Percentiles rank a stretch among this genome's conserved stretches.
Conservation (phyloP, 257 asterid genomes). For the Fraxinus pennsylvanica region DNA sequence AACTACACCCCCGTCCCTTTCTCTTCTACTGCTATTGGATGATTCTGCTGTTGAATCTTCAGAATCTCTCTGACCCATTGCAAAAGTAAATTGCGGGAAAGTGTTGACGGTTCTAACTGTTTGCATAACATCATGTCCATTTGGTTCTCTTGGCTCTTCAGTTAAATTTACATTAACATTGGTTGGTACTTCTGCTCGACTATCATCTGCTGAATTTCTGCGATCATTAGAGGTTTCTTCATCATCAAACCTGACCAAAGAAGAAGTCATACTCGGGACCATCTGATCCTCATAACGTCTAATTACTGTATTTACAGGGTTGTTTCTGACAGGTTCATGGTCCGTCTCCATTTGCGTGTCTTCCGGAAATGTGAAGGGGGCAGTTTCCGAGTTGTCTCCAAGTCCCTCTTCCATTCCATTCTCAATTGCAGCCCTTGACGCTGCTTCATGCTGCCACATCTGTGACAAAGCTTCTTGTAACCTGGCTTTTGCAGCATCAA, state of each 20-base stretch:
- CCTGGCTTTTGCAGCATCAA: slow-evolving; percentile 68
- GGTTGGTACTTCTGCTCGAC: slow-evolving; percentile 82
- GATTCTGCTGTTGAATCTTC: slow-evolving; percentile 94
- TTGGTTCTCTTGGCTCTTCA: slow-evolving; percentile 42
- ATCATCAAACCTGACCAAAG: slow-evolving; percentile 59
- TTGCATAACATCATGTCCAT: slow-evolving; percentile 25
- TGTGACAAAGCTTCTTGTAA: slow-evolving; percentile 71
- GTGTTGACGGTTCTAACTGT: slow-evolving; percentile 27
- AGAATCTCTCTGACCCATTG: slow-evolving; percentile 54
- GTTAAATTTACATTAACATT: slow-evolving; percentile 47
- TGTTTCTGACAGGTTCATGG: slow-evolving; percentile 54
- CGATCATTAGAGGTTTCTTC: slow-evolving; percentile 58
- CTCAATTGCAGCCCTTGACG: slow-evolving; percentile 56
- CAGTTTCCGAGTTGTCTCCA: slow-evolving; percentile 77
- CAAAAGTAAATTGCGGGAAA: slow-evolving; percentile 30
- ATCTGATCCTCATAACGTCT: slow-evolving; percentile 78
- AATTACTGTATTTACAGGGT: slow-evolving; percentile 29
- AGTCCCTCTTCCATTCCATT: slow-evolving; percentile 92
- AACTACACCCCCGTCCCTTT: slow-evolving; percentile 75
- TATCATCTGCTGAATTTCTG: slow-evolving; percentile 44
- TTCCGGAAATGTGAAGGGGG: slow-evolving; percentile 71
- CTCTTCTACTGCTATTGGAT: slow-evolving; percentile 53
- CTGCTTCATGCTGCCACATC: slow-evolving; percentile 84
- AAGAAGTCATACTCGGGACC: slow-evolving; percentile 91
- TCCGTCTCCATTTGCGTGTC: slow-evolving; percentile 71